phyloP scores from a whole-genome alignment of 176 grass and related monocot species.

The Tillandsia leiboldiana region DNA sequence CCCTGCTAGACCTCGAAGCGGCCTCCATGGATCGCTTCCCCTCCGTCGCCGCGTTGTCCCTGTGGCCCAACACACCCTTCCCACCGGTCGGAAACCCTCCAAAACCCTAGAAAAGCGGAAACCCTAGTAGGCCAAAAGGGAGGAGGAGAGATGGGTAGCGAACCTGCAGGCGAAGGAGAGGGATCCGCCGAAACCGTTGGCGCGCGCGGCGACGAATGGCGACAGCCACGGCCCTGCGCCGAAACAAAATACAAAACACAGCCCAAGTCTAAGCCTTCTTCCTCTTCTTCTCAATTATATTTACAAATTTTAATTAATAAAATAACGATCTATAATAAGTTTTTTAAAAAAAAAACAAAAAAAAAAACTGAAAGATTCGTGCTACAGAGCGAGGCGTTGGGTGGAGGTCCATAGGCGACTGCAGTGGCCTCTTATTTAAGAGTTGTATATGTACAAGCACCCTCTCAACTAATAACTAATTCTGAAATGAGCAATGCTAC shows the following conservation, averaged over 20 bases:
- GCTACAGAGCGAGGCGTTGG: not conserved
- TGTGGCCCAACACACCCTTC: not conserved
- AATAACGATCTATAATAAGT: not conserved
- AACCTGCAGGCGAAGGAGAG: constrained; percentile 21
- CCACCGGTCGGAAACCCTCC: not conserved
- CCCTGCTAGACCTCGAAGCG: constrained; percentile 72
- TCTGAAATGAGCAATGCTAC: too few relatives aligned
- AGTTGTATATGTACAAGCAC: too few relatives aligned
- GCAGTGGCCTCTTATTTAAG: not conserved
- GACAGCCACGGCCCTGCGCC: constrained; percentile 44
- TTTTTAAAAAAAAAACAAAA: not conserved
- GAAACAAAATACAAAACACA: constrained; percentile 11
- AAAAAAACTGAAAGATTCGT: not conserved
- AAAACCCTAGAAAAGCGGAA: not conserved
- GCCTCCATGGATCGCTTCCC: constrained; percentile 68
- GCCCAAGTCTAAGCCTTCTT: not conserved
- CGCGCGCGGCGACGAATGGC: constrained; percentile 46
- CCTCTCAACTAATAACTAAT: too few relatives aligned
- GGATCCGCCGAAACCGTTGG: constrained; percentile 21
- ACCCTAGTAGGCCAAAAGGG: not conserved
- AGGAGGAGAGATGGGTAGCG: not conserved
- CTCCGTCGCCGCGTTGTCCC: constrained; percentile 20
- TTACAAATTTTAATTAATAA: not conserved
- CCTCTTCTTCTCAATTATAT: not conserved
- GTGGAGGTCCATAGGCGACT: not conserved